These are phyloP conservation scores for Syzygium grande DNA, from an alignment of 345 rosid genomes.

Conservation along the genomic window DNA sequence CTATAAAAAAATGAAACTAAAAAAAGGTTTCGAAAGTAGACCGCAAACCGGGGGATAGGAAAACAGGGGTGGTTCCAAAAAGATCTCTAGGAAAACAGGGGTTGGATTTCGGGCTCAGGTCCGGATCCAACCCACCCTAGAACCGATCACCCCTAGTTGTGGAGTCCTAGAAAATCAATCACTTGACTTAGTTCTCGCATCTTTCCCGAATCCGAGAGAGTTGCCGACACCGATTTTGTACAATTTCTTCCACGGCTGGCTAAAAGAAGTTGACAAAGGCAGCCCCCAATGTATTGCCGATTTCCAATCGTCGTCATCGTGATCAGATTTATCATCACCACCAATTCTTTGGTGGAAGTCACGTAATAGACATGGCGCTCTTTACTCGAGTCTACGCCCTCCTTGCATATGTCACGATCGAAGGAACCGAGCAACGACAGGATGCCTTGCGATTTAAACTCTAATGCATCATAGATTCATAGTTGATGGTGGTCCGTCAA, in stretches of 20 bases:
- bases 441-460: background rate
- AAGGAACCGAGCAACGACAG: background rate
- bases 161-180: background rate
- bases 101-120: no score
- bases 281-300: background rate
- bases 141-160: no score
- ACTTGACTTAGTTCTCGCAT: background rate
- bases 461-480: background rate
- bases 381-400: background rate
- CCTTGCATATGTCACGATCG: background rate
- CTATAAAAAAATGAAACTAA: no score
- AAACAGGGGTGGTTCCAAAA: no score
- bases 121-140: no score
- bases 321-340: background rate
- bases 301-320: background rate
- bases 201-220: background rate
- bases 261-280: background rate
- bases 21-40: no score
- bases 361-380: background rate
- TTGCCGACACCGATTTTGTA: background rate
- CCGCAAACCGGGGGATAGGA: no score
- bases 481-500: background rate
- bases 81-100: no score
- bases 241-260: background rate
- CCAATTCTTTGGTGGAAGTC: background rate